Evolutionary conservation across 352 stramenopile genomes (phyloP).

Genomic region (Globisporangium megalacanthum): DNA sequence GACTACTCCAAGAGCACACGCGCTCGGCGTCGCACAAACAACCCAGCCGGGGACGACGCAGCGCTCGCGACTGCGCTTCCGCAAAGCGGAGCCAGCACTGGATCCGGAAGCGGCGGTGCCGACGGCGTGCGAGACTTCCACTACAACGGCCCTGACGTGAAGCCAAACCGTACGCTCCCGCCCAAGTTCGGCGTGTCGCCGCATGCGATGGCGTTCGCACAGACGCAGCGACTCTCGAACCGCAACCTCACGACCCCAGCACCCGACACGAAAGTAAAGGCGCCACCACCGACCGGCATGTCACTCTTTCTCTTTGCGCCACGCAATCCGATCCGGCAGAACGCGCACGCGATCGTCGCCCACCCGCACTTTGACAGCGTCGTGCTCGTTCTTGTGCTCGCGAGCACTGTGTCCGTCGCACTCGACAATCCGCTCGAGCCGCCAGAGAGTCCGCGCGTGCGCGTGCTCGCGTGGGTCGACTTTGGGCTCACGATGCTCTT

Average conservation of each 20-base stretch:
- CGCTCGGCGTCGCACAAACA: conserved; percentile 40
- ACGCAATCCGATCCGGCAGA: conserved; percentile 44
- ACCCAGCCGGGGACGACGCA: neutral
- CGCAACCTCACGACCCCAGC: conserved; percentile 19
- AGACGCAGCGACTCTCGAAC: conserved; percentile 5
- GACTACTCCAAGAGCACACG: conserved; percentile 56
- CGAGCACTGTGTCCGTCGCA: conserved; percentile 61
- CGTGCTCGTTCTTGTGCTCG: conserved; percentile 57
- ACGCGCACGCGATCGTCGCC: conserved; percentile 35
- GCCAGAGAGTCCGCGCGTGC: conserved; percentile 33
- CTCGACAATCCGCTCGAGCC: conserved; percentile 69
- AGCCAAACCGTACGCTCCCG: conserved; percentile 2
- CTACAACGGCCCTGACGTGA: too few species aligned
- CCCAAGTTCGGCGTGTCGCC: conserved; percentile 45
- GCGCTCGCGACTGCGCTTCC: neutral
- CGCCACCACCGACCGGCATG: conserved; percentile 17
- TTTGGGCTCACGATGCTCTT: conserved; percentile 77
- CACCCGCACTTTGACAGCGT: conserved; percentile 70
- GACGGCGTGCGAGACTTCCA: neutral
- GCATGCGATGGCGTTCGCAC: conserved; percentile 28
- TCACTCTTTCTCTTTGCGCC: conserved; percentile 41
- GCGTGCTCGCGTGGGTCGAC: conserved; percentile 55
- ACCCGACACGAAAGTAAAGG: conserved; percentile 45
- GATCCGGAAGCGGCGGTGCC: too few species aligned
- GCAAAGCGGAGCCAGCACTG: neutral